A percentile compares a stretch with the other conserved stretches of the same genome.
phyloP scores from a whole-genome alignment of 2,329 filamentous ascomycete species.

The Cytospora piceae region DNA sequence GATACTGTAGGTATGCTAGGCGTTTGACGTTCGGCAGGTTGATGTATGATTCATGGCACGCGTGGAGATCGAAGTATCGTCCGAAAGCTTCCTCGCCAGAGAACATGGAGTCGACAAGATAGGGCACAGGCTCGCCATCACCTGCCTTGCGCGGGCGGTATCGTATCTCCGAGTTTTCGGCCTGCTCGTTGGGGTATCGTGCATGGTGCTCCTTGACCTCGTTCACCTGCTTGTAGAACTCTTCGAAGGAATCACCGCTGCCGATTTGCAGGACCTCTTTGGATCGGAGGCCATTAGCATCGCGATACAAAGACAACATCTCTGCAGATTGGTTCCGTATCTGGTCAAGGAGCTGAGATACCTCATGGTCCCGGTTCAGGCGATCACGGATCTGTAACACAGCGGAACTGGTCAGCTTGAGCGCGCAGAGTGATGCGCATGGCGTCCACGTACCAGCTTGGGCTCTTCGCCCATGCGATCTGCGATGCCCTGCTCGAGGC shows the following conservation, averaged over 20 bases:
- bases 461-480: constrained; percentile 89
- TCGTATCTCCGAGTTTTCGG: constrained; percentile 91
- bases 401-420: constrained; percentile 33
- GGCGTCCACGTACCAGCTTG: constrained; percentile 65
- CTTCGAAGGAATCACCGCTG: constrained; percentile 82
- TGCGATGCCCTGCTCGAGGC: constrained; percentile 89
- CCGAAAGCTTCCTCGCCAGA: constrained; percentile 94
- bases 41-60: constrained; percentile 82
- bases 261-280: constrained; percentile 84
- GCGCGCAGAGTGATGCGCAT: neutral
- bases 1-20: constrained; percentile 87
- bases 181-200: constrained; percentile 89
- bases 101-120: constrained; percentile 87
- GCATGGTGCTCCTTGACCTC: constrained; percentile 86
- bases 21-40: constrained; percentile 88
- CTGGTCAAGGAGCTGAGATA: constrained; percentile 81
- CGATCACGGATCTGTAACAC: constrained; percentile 76
- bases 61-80: constrained; percentile 87
- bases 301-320: constrained; percentile 81
- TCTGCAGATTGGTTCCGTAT: constrained; percentile 85
- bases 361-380: constrained; percentile 88
- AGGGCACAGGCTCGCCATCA: constrained; percentile 59
- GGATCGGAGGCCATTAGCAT: constrained; percentile 71
- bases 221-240: constrained; percentile 85
- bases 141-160: constrained; percentile 75